Evolutionary conservation across 257 asterid genomes (phyloP).

Genomic region (Phtheirospermum japonicum): DNA sequence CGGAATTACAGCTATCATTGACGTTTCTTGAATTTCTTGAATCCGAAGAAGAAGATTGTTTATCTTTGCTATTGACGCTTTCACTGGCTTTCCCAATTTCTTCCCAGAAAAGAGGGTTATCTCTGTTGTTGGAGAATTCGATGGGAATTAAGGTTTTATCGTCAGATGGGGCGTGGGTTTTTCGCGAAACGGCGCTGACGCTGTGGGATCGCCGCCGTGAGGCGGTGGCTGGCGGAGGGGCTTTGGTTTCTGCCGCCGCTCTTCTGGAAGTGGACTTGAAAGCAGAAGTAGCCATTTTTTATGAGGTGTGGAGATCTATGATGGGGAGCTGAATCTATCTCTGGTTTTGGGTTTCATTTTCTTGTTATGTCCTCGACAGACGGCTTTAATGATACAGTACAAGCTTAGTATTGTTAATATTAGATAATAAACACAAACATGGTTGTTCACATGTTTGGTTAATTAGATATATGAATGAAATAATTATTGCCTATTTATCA

Average conservation of each 20-base stretch:
- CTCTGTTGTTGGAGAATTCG: constrained; percentile 63
- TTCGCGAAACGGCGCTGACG: constrained; percentile 66
- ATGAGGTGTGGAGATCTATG: not conserved
- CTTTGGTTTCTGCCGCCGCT: constrained; percentile 36
- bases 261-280: constrained; percentile 70
- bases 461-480: too few species aligned
- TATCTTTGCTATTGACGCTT: constrained; percentile 13
- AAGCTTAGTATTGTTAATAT: too few species aligned
- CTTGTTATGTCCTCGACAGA: too few species aligned
- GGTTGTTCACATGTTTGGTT: too few species aligned
- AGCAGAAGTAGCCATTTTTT: constrained; percentile 57
- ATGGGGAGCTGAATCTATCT: not conserved
- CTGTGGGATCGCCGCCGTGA: constrained; percentile 63
- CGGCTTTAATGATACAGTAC: too few species aligned
- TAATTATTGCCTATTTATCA: too few species aligned
- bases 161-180: constrained; percentile 28
- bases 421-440: too few species aligned
- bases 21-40: constrained; percentile 19
- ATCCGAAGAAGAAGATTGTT: constrained; percentile 16
- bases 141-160: constrained; percentile 31
- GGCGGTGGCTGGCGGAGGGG: constrained; percentile 32
- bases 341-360: constrained; percentile 7
- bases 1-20: constrained; percentile 15
- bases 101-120: constrained; percentile 75
- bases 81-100: not conserved